phyloP scores from a whole-genome alignment of 2,329 filamentous ascomycete genomes.

The Plenodomus biglobosus region DNA sequence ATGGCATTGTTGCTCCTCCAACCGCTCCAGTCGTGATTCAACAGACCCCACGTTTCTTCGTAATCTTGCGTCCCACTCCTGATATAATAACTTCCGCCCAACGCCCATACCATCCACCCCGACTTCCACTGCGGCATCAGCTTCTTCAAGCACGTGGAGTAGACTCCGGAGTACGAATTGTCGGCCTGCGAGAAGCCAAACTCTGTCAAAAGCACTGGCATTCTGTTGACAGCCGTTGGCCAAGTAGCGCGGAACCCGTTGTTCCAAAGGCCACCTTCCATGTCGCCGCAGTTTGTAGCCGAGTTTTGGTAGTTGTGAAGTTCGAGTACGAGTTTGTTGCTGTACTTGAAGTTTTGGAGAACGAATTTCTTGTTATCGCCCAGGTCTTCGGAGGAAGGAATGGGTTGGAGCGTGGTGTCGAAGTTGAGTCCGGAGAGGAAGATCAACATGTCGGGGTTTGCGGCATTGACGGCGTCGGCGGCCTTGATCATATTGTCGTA shows the following conservation, averaged over 20 bases:
- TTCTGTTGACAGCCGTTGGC: slow-evolving; percentile 45
- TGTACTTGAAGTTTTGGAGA: slow-evolving; percentile 52
- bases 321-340: slow-evolving; percentile 61
- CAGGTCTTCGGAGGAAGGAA: slow-evolving; percentile 54
- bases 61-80: slow-evolving; percentile 50
- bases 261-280: slow-evolving; percentile 52
- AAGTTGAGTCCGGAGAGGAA: slow-evolving; percentile 62
- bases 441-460: slow-evolving; percentile 57
- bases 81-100: slow-evolving; percentile 62
- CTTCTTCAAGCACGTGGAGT: slow-evolving; percentile 55
- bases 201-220: slow-evolving; percentile 61
- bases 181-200: slow-evolving; percentile 55
- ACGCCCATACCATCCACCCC: slow-evolving; percentile 62
- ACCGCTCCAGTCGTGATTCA: slow-evolving; percentile 50
- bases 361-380: slow-evolving; percentile 54
- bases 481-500: slow-evolving; percentile 56
- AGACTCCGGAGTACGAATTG: slow-evolving; percentile 52
- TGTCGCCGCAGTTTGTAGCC: slow-evolving; percentile 52
- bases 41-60: slow-evolving; percentile 57
- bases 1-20: slow-evolving; percentile 45
- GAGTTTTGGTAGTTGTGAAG: slow-evolving; percentile 62
- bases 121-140: slow-evolving; percentile 60
- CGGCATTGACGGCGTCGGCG: slow-evolving; percentile 53
- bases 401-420: slow-evolving; percentile 57
- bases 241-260: slow-evolving; percentile 59